A percentile compares a stretch with the other conserved stretches of the same genome.
These are phyloP conservation scores for Rubia peregrina DNA, from an alignment of 305 asterid genomes.

Conservation along the genomic window DNA sequence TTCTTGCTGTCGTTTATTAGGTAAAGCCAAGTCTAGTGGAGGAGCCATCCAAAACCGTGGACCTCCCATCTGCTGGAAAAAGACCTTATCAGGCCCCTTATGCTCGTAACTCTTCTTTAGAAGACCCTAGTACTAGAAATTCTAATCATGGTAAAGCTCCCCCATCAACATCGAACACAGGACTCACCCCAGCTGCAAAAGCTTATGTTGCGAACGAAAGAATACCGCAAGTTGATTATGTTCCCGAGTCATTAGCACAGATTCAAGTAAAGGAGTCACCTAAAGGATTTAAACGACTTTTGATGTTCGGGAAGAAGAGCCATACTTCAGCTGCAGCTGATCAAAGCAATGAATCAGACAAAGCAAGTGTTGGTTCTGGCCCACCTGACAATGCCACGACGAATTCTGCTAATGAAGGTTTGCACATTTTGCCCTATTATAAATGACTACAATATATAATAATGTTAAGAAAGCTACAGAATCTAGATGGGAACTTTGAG, in stretches of 20 bases:
- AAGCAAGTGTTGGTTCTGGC: conserved; percentile 38
- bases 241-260: conserved; percentile 44
- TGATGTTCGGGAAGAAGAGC: conserved; percentile 84
- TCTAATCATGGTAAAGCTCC: conserved; percentile 47
- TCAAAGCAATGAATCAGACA: conserved; percentile 57
- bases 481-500: neutral
- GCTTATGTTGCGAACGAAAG: conserved; percentile 37
- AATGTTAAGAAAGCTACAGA: neutral
- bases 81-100: conserved; percentile 47
- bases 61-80: conserved; percentile 31
- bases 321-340: conserved; percentile 49
- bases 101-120: conserved; percentile 69
- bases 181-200: conserved; percentile 34
- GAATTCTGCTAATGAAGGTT: conserved; percentile 62
- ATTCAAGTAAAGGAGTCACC: conserved; percentile 56
- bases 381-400: conserved; percentile 33
- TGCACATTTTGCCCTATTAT: conserved; percentile 5
- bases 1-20: conserved; percentile 25
- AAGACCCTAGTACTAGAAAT: conserved; percentile 51
- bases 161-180: conserved; percentile 28
- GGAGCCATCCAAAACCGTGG: conserved; percentile 33
- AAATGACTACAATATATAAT: neutral
- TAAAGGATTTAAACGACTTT: conserved; percentile 71
- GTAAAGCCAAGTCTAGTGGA: conserved; percentile 31
- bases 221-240: conserved; percentile 34